These are phyloP conservation scores for Kalmanozyma brasiliensis DNA, from an alignment of 1,284 basidiomycete genomes.

Conservation along the genomic window DNA sequence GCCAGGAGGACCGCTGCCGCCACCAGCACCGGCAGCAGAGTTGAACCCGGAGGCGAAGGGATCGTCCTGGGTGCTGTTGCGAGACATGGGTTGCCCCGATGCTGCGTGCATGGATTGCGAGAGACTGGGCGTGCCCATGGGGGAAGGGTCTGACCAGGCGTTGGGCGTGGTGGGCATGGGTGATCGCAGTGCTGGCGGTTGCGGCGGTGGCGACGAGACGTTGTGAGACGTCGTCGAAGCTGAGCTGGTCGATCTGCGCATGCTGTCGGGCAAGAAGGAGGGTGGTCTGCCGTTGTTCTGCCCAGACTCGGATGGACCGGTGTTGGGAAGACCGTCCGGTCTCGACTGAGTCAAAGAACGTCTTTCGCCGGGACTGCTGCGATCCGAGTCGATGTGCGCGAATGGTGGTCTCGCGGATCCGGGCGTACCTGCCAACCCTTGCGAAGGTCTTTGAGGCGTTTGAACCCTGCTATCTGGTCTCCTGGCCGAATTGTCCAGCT, in stretches of 20 bases:
- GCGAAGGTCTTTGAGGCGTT: constrained; percentile 11
- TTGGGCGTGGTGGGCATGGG: constrained; percentile 6
- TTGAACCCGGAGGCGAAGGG: constrained; percentile 6
- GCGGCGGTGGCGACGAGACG: neutral
- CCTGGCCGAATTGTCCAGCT: constrained; percentile 15
- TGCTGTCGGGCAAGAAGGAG: constrained; percentile 1
- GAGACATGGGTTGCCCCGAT: neutral
- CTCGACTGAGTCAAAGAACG: constrained; percentile 7
- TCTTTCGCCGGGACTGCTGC: neutral
- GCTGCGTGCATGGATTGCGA: constrained; percentile 15
- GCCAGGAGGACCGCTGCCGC: too few relatives aligned
- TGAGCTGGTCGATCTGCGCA: constrained; percentile 2
- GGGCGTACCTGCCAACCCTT: neutral
- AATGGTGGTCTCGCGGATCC: constrained; percentile 7
- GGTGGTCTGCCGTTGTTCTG: neutral
- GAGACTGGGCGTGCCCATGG: constrained; percentile 10
- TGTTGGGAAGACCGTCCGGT: constrained; percentile 3
- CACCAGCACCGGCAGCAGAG: neutral
- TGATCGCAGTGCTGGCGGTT: constrained; percentile 1
- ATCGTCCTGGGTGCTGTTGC: neutral
- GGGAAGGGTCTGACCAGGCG: constrained; percentile 14
- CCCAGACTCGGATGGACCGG: neutral
- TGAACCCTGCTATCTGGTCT: constrained; percentile 6
- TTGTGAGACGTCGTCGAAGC: constrained; percentile 3
- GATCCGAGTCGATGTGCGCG: constrained; percentile 14